Base-by-base conservation (phyloP, 2,329 filamentous ascomycete genomes). In the Fusarium marasasianum region DNA sequence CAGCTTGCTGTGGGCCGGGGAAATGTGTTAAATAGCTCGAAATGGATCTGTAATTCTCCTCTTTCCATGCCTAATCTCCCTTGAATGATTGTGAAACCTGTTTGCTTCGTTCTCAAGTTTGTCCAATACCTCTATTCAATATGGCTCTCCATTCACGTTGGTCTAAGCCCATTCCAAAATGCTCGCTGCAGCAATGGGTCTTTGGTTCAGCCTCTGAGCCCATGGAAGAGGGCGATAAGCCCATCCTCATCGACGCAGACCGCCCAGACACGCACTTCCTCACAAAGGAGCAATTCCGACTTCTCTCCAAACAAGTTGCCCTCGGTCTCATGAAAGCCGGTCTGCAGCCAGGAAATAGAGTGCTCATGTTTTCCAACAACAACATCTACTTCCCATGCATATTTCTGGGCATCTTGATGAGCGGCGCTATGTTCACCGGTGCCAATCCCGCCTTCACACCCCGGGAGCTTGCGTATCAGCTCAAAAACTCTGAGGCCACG, bases 341-440 rank as follows among this genome's bases (percentile, higher is more conserved):
- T 3, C 81, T 96, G 14, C 83, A 90, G 63, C 83, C 84, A 0
- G 92, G 92, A 14, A 93, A 94, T 72, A 89, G 92, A 11, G 89
- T 95, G 3, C 84, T 96, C 37, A 83, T 96, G 8, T 95, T 92
- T 81, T 92, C 92, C 0, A 89, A 91, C n/a, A 96, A 95, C 81
- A 91, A 88, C 72, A 79, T 96, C 8, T 94, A 92, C 82, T 94
- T 92, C 78, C 92, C 93, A 0, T 85, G 90, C 1, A 83, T 93
- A 0, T 89, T 95, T 57, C 86, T 94, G 79, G 93, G 93, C 17
- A 86, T 92, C 12, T 84, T 94, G 41, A 94, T 94, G 89, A 92
- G 93, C 0, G 93, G 93, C 6, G 92, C 92, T 2, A 84, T 96
- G 56, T 95, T 96, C 82, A 93, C 91, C 0, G 93, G 93, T 20